Base-by-base conservation (phyloP, 768 basidiomycete species). In the Hydnomerulius pinastri region DNA sequence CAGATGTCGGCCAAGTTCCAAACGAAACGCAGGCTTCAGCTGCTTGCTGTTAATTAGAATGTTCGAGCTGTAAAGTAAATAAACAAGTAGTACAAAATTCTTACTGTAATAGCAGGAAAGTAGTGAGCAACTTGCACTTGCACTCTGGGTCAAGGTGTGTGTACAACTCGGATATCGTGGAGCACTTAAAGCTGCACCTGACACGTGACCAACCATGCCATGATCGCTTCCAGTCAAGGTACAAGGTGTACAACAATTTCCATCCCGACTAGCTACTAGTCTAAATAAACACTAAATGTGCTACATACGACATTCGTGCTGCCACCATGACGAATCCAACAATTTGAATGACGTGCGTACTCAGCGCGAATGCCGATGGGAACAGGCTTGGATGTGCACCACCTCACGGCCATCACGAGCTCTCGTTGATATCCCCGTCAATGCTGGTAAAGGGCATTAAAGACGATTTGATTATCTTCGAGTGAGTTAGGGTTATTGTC, bases 201-300 rank as follows among this genome's bases (percentile, higher is more conserved):
- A 24, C 62, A 65, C 62, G 60, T 64, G 60, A 65, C 57, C 48
- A 13, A 32, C 8, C 11, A 1, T 9, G 37, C 28, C 8, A 30
- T 7, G 13, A 30, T 13, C 8, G 13, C 7, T 30, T 13, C 13
- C 29, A n/a, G n/a, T n/a, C n/a, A n/a, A n/a, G n/a, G n/a, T n/a
- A n/a, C n/a, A n/a, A n/a, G n/a, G n/a, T n/a, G n/a, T n/a, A n/a
- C n/a, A n/a, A n/a, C n/a, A n/a, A n/a, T n/a, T n/a, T n/a, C n/a
- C n/a, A n/a, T n/a, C n/a, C n/a, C n/a, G n/a, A n/a, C n/a, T n/a
- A n/a, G n/a, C n/a, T n/a, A 32, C 30, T 32, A 32, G 15, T 8
- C 30, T 32, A 32, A 8, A 15, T 15, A 32, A 32, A 32, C 7
- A 32, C 30, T 15, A 32, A 15, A 8, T 15, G 15, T 8, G 30